Conservation (phyloP, 2,329 filamentous ascomycete species). For the Ophiocordyceps australis region DNA sequence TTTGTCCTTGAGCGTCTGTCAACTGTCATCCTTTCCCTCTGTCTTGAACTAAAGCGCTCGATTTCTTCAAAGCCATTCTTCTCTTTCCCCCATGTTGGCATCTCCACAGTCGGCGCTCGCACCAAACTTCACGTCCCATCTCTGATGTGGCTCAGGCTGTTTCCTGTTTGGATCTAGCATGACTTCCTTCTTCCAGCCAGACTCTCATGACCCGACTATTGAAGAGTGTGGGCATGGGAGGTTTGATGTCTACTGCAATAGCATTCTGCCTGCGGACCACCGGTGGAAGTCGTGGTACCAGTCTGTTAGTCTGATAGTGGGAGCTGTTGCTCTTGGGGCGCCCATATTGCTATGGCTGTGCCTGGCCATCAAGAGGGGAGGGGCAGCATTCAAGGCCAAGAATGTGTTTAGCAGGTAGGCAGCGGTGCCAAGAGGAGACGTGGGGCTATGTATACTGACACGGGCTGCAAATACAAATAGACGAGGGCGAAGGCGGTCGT, state of each 20-base stretch:
- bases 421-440: not conserved
- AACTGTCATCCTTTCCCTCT: too few species aligned
- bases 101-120: too few species aligned
- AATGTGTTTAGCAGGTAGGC: too few species aligned
- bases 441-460: not conserved
- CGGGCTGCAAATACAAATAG: not conserved
- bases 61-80: too few species aligned
- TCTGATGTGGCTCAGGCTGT: not conserved
- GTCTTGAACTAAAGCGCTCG: too few species aligned
- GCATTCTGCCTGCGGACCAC: constrained; percentile 5
- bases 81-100: too few species aligned
- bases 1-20: too few species aligned
- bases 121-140: not conserved
- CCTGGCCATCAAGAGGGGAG: not conserved
- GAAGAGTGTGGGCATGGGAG: constrained; percentile 5
- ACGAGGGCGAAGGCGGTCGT: not conserved
- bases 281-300: constrained; percentile 10
- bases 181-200: constrained; percentile 15
- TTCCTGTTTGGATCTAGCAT: constrained; percentile 5
- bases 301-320: constrained; percentile 9
- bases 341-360: constrained; percentile 5
- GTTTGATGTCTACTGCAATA: constrained; percentile 14
- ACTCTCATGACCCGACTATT: constrained; percentile 10
- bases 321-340: constrained; percentile 6
- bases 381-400: too few species aligned